Base-by-base conservation (phyloP, 2,329 filamentous ascomycete species). In the Colletotrichum lini region DNA sequence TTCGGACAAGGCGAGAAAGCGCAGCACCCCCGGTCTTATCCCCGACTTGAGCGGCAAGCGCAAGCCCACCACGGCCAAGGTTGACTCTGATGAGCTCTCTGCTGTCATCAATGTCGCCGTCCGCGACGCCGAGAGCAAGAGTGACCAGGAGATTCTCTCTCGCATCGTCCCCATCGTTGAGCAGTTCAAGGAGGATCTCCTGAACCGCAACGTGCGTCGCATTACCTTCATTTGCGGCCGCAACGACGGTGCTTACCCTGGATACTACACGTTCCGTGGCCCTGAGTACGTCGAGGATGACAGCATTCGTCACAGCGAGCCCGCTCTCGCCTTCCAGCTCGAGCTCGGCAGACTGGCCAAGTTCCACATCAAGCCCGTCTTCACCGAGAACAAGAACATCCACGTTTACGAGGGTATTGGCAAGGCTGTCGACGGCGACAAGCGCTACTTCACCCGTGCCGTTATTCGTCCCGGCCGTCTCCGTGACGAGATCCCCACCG, bases 351-450 rank as follows among this genome's bases (percentile, higher is more conserved):
- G 96, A 82, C 90, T 99, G 40, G 93, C 93, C 79, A 98, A 98
- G 86, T 99, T 99, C 90, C 92, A 95, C 85, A 97, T 98, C 84
- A 97, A 95, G 86, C 96, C 96, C 2, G 95, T 99, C 62, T 99
- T 99, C 85, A 98, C 96, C 0, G 95, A 98, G 84, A 99, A 99
- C 88, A 93, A 97, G 80, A 98, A 97, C 84, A 98, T 99, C 75
- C 96, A 99, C 86, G 95, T 99, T 72, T 99, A 98, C 84, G 95
- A 98, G 87, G 96, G 94, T 75, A 87, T 97, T 77, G 96, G 96
- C 79, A 99, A 98, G 87, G 93, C 93, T 60, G 93, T 95, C 49
- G 95, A 98, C 80, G 95, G 94, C 67, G 96, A 99, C 84, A 98
- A 98, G 90, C 93, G 96, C 76, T 99, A 98, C 89, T 99, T 99